Conservation (phyloP, 2,329 filamentous ascomycete species). For the Exophiala calicioides region DNA sequence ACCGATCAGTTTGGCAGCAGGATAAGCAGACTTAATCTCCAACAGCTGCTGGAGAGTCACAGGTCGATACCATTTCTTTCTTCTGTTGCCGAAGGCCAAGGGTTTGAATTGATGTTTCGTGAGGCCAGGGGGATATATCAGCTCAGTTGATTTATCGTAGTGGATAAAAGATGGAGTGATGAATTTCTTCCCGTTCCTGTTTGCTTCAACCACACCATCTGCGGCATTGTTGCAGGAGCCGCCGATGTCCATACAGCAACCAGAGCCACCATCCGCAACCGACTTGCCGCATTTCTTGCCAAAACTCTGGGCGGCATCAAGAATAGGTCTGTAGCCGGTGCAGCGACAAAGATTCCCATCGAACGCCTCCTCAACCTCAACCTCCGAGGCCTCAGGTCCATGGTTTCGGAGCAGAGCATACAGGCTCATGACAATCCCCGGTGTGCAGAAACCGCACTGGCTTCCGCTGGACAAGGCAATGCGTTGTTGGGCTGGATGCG, state of each 20-base stretch:
- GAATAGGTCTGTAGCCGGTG: constrained; percentile 89
- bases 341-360: constrained; percentile 95
- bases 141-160: constrained; percentile 88
- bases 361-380: constrained; percentile 92
- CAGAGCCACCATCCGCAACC: constrained; percentile 59
- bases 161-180: constrained; percentile 89
- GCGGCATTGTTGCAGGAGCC: constrained; percentile 66
- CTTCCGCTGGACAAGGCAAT: constrained; percentile 90
- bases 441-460: constrained; percentile 94
- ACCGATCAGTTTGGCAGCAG: constrained; percentile 88
- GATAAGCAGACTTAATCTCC: constrained; percentile 84
- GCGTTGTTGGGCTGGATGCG: constrained; percentile 87
- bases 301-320: constrained; percentile 92
- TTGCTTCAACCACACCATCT: constrained; percentile 40
- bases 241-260: constrained; percentile 70
- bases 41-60: constrained; percentile 83
- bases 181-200: constrained; percentile 59
- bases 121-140: constrained; percentile 88
- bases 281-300: constrained; percentile 61
- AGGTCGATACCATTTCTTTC: constrained; percentile 90
- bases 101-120: constrained; percentile 80
- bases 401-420: constrained; percentile 85
- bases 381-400: constrained; percentile 66
- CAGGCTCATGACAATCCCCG: constrained; percentile 95
- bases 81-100: constrained; percentile 88